phyloP scores from a whole-genome alignment of 441 rosid genomes.

The Breynia disticha region DNA sequence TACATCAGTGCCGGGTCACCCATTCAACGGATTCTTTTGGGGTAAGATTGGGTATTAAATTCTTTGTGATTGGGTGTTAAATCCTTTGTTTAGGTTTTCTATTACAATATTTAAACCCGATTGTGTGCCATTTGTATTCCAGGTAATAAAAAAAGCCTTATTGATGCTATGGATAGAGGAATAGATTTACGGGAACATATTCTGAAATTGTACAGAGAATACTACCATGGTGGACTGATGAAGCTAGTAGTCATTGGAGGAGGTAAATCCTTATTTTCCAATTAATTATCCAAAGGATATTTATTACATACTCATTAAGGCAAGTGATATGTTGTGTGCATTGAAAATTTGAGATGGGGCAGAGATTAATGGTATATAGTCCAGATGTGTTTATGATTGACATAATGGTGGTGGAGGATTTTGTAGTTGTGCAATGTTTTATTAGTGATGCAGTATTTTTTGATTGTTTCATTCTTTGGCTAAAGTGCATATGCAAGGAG shows the following conservation, averaged over 20 bases:
- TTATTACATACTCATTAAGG: too few relatives aligned
- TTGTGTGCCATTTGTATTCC: constrained; percentile 22
- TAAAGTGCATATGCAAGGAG: too few relatives aligned
- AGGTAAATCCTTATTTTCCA: constrained; percentile 36
- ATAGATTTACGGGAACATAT: constrained; percentile 70
- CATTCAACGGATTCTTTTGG: constrained; percentile 77
- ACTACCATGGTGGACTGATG: constrained; percentile 88
- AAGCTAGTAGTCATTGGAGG: constrained; percentile 96
- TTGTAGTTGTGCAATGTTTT: too few relatives aligned
- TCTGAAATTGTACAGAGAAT: constrained; percentile 49
- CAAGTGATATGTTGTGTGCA: too few relatives aligned
- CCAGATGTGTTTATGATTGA: too few relatives aligned
- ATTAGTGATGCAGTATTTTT: too few relatives aligned
- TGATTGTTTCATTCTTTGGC: too few relatives aligned
- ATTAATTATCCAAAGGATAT: constrained; percentile 1
- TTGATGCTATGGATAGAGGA: constrained; percentile 80
- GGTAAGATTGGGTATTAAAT: constrained; percentile 62
- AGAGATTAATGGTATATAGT: too few relatives aligned
- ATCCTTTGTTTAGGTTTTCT: constrained; percentile 12
- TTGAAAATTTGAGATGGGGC: too few relatives aligned
- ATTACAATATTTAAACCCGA: constrained; percentile 6
- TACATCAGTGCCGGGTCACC: constrained; percentile 61
- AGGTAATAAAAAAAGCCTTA: constrained; percentile 93
- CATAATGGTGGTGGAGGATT: too few relatives aligned
- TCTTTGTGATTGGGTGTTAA: too few relatives aligned